Evolutionary conservation across 2,329 filamentous ascomycete genomes (phyloP).

Genomic region (Colletotrichum kahawae): DNA sequence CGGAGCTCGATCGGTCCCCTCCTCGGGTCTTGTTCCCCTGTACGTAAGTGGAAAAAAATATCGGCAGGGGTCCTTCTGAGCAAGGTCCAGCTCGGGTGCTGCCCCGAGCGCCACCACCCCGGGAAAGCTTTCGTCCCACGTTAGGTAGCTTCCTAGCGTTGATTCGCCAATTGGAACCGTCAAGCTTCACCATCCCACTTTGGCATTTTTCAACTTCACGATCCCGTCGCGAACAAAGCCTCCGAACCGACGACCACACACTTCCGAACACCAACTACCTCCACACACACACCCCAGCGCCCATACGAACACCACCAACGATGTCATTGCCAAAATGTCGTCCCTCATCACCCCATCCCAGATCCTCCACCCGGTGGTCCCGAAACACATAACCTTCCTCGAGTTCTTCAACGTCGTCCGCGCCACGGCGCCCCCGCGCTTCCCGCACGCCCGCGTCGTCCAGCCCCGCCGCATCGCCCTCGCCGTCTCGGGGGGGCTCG

Average conservation of each 20-base stretch:
- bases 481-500: conserved; percentile 89
- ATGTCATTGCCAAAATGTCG: neutral
- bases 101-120: neutral
- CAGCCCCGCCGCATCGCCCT: conserved; percentile 58
- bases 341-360: conserved; percentile 16
- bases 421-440: conserved; percentile 55
- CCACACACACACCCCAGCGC: neutral
- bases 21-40: neutral
- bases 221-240: neutral
- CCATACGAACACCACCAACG: neutral
- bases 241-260: neutral
- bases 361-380: conserved; percentile 38
- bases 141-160: neutral
- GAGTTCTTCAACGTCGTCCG: conserved; percentile 54
- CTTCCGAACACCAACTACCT: neutral
- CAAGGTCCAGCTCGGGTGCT: neutral
- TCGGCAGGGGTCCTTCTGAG: neutral
- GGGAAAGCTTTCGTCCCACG: conserved; percentile 15
- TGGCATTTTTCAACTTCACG: neutral
- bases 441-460: conserved; percentile 42
- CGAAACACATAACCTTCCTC: conserved; percentile 39
- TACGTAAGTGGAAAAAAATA: neutral
- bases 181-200: neutral
- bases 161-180: neutral
- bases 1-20: conserved; percentile 16